Conservation (phyloP, 331 rosid species). For the Cucumis variabilis region DNA sequence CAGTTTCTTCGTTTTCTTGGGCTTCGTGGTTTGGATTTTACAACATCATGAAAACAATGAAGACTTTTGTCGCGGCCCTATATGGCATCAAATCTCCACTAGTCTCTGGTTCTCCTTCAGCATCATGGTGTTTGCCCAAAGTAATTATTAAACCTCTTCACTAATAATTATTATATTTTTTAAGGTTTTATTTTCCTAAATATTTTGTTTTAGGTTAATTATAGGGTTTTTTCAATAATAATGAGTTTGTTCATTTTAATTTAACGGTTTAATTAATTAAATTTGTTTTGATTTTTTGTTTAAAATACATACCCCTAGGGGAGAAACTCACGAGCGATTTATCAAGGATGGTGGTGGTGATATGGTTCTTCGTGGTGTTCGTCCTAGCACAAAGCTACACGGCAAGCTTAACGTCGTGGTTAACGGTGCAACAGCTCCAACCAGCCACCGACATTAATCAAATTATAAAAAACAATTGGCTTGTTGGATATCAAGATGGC, state of each 20-base stretch:
- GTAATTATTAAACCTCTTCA: slow-evolving; percentile 23
- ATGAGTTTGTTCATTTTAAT: too few relatives aligned
- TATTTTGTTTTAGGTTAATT: too few relatives aligned
- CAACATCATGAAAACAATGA: slow-evolving; percentile 31
- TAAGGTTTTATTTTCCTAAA: too few relatives aligned
- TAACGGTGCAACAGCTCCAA: slow-evolving; percentile 46
- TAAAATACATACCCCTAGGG: slow-evolving; percentile 21
- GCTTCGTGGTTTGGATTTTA: slow-evolving; percentile 43
- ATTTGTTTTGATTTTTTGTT: neutral
- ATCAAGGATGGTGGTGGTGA: slow-evolving; percentile 48
- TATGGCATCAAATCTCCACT: slow-evolving; percentile 11
- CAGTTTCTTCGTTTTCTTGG: slow-evolving; percentile 35
- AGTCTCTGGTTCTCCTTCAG: slow-evolving; percentile 46
- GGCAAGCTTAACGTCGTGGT: slow-evolving; percentile 50
- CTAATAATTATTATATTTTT: too few relatives aligned
- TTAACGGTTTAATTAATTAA: neutral
- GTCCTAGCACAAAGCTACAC: slow-evolving; percentile 57
- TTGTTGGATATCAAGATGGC: slow-evolving; percentile 10
- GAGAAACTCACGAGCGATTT: slow-evolving; percentile 45
- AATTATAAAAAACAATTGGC: neutral
- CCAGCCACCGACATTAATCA: slow-evolving; percentile 42
- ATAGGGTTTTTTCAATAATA: too few relatives aligned
- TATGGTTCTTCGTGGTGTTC: slow-evolving; percentile 58
- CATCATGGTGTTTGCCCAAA: slow-evolving; percentile 47
- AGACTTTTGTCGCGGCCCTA: slow-evolving; percentile 33